Evolutionary conservation across 208 protist genomes (phyloP), one percentile per base, ranked within the genome.

Genomic region (Leishmania guyanensis): DNA sequence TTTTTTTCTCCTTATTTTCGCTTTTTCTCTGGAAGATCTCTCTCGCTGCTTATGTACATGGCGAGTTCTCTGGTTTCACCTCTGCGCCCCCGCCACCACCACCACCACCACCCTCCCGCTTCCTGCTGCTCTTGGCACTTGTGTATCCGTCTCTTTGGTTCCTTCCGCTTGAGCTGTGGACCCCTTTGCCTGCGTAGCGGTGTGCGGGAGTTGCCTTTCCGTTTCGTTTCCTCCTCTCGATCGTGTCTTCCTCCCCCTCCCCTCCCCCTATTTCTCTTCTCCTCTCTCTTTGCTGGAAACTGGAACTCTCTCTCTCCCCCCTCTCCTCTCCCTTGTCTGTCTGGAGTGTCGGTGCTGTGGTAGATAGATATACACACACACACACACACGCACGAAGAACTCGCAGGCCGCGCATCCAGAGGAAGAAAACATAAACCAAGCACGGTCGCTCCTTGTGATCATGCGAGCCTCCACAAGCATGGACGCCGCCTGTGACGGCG

Each of bases 1-100:
- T 66, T 33, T 81, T 53, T 46, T 79, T 60, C 69, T 75, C 36
- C 76, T 1, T 80, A 12, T 70, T n/a, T 88, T 20, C 53, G 5
- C 20, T 6, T 62, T 20, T 16, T 56, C 17, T 77, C 20, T 77
- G 54, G 16, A 64, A 16, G 8, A 48, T 77, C 50, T 64, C 36
- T 12, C 33, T 77, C 62, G 36, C 51, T 77, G 14, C 20, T 77
- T 36, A 79, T 16, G 46, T 56, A 73, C 65, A 39, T 71, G 53
- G 2, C 65, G 64, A 16, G 73, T 29, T 22, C 22, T 81, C 43
- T 9, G 43, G 43, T 46, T 46, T 46, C 0, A 46, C 43, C 43
- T 46, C 43, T 46, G 43, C 4, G 43, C 43, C 0, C 43, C 43
- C 43, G 43, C 43, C 43, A 46, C 43, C 43, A 26, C 14, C 48